phyloP scores from a whole-genome alignment of 257 asterid genomes.

The Fraxinus cuspidata region DNA sequence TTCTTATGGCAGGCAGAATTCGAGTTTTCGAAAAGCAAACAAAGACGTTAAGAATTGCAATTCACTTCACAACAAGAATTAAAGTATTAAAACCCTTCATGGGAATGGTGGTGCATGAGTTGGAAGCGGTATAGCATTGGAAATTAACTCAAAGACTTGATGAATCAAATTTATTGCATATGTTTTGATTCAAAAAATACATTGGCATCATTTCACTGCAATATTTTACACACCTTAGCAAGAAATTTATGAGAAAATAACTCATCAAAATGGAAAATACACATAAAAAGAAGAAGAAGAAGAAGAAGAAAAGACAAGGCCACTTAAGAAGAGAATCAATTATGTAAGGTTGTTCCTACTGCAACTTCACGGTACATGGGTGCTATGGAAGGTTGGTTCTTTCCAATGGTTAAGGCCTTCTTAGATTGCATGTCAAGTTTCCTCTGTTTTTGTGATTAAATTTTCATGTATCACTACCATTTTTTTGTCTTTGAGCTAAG shows the following conservation, averaged over 20 bases:
- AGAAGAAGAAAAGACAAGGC: not conserved
- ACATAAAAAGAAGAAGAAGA: not conserved
- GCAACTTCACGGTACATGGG: constrained; percentile 35
- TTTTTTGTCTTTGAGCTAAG: not conserved
- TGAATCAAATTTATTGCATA: too few relatives aligned
- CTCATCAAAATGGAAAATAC: not conserved
- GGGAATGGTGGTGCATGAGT: too few relatives aligned
- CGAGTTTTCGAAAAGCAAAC: too few relatives aligned
- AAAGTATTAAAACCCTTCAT: too few relatives aligned
- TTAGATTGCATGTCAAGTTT: constrained; percentile 1
- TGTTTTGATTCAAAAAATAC: not conserved
- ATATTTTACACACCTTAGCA: not conserved
- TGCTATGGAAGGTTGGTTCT: constrained; percentile 37
- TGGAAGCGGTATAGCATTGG: too few relatives aligned
- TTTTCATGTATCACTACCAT: not conserved
- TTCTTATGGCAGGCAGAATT: too few relatives aligned
- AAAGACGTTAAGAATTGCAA: too few relatives aligned
- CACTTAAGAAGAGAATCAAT: constrained; percentile 2
- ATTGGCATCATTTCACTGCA: not conserved
- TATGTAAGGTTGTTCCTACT: constrained; percentile 18
- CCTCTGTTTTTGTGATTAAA: not conserved
- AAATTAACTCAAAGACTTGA: too few relatives aligned
- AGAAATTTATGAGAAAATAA: not conserved
- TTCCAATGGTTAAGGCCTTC: constrained; percentile 34
- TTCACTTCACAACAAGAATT: too few relatives aligned